These are phyloP conservation scores for Pseudotsuga menziesii DNA, from an alignment of 75 land plant species.

Conservation along the genomic window DNA sequence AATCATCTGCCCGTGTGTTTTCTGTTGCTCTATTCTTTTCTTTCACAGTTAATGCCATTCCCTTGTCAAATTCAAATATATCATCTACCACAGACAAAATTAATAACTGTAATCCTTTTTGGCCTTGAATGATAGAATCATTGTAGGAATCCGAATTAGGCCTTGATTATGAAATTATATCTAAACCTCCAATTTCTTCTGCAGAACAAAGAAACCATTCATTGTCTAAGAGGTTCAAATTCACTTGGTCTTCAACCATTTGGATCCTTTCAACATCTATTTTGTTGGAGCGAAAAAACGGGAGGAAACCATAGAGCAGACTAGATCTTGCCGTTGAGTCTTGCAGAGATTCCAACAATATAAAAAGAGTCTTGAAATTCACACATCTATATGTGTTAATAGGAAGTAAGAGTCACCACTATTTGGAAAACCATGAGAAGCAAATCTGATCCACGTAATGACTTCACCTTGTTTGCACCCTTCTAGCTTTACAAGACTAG, in stretches of 20 bases:
- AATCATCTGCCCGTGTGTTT: too few relatives aligned
- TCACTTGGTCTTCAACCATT: constrained; percentile 61
- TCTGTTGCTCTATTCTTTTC: too few relatives aligned
- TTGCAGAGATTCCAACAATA: constrained; percentile 64
- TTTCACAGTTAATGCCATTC: constrained; percentile 10
- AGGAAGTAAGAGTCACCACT: constrained; percentile 75
- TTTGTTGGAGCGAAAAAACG: constrained; percentile 53
- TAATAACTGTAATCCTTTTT: constrained; percentile 25
- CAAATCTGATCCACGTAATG: constrained; percentile 48
- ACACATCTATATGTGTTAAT: constrained; percentile 69
- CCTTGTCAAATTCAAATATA: constrained; percentile 61
- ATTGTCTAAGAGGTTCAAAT: constrained; percentile 57
- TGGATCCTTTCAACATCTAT: constrained; percentile 64
- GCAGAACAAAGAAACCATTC: constrained; percentile 12
- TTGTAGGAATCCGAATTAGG: constrained; percentile 27
- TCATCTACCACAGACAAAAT: constrained; percentile 67
- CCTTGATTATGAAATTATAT: constrained; percentile 29
- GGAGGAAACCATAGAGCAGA: constrained; percentile 24
- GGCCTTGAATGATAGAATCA: constrained; percentile 26
- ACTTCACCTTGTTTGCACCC: too few relatives aligned
- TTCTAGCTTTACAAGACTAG: too few relatives aligned
- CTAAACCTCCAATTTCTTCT: constrained; percentile 9
- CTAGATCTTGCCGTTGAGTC: constrained; percentile 34
- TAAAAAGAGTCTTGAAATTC: constrained; percentile 75
- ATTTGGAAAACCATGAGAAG: constrained; percentile 84